Conservation (phyloP, 1,139 yeast species). For the Diutina ranongensis region DNA sequence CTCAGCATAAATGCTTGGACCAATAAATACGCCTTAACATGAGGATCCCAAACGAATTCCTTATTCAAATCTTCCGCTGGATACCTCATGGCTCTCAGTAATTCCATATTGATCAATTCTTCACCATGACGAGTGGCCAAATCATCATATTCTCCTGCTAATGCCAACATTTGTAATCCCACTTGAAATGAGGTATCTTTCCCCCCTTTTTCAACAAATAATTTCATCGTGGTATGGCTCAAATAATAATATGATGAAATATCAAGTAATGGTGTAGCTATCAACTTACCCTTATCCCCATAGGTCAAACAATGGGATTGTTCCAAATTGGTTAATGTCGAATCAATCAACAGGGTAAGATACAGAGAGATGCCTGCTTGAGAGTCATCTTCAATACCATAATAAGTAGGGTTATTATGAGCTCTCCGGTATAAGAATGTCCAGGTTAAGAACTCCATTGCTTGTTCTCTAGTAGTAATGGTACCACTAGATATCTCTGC, state of each 20-base stretch:
- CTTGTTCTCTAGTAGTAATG: slow-evolving; percentile 71
- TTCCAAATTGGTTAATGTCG: slow-evolving; percentile 52
- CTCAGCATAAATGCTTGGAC: slow-evolving; percentile 82
- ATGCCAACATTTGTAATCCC: slow-evolving; percentile 59
- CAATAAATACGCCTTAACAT: slow-evolving; percentile 76
- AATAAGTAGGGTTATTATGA: slow-evolving; percentile 91
- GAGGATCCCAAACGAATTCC: slow-evolving; percentile 88
- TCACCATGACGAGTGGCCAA: slow-evolving; percentile 93
- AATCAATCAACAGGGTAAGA: slow-evolving; percentile 63
- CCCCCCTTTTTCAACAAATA: slow-evolving; percentile 42
- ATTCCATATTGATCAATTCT: slow-evolving; percentile 80
- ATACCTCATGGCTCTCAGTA: slow-evolving; percentile 72
- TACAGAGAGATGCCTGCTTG: slow-evolving; percentile 60
- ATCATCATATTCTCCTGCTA: slow-evolving; percentile 86
- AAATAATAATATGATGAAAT: slow-evolving; percentile 88
- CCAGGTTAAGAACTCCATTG: slow-evolving; percentile 89
- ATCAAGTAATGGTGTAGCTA: slow-evolving; percentile 73
- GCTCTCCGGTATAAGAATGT: slow-evolving; percentile 89
- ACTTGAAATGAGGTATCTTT: slow-evolving; percentile 50
- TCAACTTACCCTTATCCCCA: slow-evolving; percentile 36
- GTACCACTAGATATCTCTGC: slow-evolving; percentile 93
- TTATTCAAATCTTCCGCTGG: slow-evolving; percentile 57
- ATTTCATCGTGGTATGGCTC: slow-evolving; percentile 81
- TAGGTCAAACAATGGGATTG: slow-evolving; percentile 62
- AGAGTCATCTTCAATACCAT: slow-evolving; percentile 68